Conservation (phyloP, 257 asterid genomes). For the Linaria vulgaris region DNA sequence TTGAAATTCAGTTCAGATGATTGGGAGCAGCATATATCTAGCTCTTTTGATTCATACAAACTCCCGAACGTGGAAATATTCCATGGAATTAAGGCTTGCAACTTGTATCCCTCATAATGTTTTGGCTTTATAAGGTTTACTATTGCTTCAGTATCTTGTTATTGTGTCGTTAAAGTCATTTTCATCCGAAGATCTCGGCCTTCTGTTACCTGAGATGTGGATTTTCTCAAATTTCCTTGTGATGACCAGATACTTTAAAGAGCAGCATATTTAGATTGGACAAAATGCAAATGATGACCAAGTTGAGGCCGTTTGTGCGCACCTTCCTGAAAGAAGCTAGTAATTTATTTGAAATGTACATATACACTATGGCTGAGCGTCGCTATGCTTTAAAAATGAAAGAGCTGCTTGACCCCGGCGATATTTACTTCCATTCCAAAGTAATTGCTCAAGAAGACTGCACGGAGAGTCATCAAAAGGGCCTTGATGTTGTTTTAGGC, state of each 20-base stretch:
- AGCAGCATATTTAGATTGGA: slow-evolving; percentile 66
- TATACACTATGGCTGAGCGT: slow-evolving; percentile 95
- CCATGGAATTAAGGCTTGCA: too few species aligned
- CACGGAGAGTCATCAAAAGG: slow-evolving; percentile 76
- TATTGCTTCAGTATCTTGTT: not conserved
- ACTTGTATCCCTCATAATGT: too few species aligned
- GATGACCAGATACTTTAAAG: slow-evolving; percentile 57
- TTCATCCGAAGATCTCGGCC: not conserved
- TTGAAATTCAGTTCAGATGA: too few species aligned
- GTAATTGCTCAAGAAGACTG: slow-evolving; percentile 89
- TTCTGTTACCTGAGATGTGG: not conserved
- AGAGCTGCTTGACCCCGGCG: slow-evolving; percentile 73
- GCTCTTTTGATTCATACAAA: too few species aligned
- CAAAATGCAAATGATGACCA: slow-evolving; percentile 85
- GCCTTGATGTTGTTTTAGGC: slow-evolving; percentile 91
- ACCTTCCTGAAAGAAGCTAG: slow-evolving; percentile 74
- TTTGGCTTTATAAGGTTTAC: not conserved
- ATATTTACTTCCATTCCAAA: slow-evolving; percentile 67
- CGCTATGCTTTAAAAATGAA: slow-evolving; percentile 93
- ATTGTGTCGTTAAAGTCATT: not conserved
- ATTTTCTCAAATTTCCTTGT: slow-evolving; percentile 18
- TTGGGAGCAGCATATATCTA: too few species aligned
- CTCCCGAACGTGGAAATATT: too few species aligned
- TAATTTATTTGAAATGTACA: slow-evolving; percentile 77
- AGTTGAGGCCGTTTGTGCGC: slow-evolving; percentile 88